Percentiles rank a stretch among this genome's conserved stretches.
These are phyloP conservation scores for Boletus huronensis DNA, from an alignment of 768 basidiomycete species.

Conservation along the genomic window DNA sequence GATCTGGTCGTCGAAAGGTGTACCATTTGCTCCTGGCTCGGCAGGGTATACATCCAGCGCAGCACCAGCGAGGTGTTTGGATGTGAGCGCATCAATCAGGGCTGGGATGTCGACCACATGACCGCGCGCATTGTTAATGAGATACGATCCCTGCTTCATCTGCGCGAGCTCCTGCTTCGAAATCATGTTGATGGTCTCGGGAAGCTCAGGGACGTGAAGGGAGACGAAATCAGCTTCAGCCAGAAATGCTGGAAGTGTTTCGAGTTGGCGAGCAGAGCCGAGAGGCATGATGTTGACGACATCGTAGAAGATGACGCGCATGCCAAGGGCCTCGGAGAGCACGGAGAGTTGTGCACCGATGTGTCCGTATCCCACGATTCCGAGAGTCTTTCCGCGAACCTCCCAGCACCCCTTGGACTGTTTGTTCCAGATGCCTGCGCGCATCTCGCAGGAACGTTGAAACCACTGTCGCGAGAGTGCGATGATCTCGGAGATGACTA, in stretches of 20 bases:
- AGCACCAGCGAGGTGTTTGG: conserved; percentile 82
- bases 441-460: conserved; percentile 86
- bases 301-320: conserved; percentile 94
- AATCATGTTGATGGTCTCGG: conserved; percentile 96
- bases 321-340: conserved; percentile 92
- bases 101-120: conserved; percentile 94
- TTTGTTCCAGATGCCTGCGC: conserved; percentile 95
- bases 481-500: conserved; percentile 92
- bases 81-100: conserved; percentile 73
- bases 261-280: conserved; percentile 88
- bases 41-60: conserved; percentile 93
- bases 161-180: conserved; percentile 65
- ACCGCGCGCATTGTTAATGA: conserved; percentile 98
- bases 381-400: conserved; percentile 93
- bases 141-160: conserved; percentile 94
- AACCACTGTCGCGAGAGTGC: conserved; percentile 91
- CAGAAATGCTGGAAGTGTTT: conserved; percentile 71
- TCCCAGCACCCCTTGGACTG: conserved; percentile 99
- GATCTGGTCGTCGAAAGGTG: conserved; percentile 83
- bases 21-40: conserved; percentile 90
- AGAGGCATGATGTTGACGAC: conserved; percentile 97
- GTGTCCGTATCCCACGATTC: conserved; percentile 98
- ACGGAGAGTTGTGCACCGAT: conserved; percentile 97
- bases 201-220: conserved; percentile 93
- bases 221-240: conserved; percentile 87